Conservation (phyloP, 1,139 yeast species). For the Pichia sp. region DNA sequence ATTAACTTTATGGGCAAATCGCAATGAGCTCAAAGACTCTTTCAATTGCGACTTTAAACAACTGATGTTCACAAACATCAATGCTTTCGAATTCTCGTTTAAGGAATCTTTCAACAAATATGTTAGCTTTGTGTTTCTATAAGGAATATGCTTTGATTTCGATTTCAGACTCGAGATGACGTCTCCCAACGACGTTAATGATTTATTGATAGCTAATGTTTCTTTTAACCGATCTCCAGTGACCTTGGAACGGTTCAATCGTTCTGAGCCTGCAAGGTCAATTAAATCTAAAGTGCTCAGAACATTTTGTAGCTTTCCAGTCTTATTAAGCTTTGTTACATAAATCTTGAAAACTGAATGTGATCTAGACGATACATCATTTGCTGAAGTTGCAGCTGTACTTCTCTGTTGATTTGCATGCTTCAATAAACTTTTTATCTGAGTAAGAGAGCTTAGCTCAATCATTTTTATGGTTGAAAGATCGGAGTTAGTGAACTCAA, state of each 20-base stretch:
- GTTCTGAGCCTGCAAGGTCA: conserved; percentile 88
- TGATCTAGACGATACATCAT: conserved; percentile 67
- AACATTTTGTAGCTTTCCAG: neutral
- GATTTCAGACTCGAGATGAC: conserved; percentile 65
- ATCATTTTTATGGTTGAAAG: conserved; percentile 49
- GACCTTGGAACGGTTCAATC: conserved; percentile 69
- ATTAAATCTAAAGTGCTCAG: conserved; percentile 72
- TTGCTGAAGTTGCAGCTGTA: conserved; percentile 76
- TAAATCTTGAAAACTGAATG: conserved; percentile 67
- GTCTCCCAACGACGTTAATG: conserved; percentile 84
- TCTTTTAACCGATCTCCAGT: conserved; percentile 78
- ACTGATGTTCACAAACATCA: conserved; percentile 90
- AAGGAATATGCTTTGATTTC: conserved; percentile 39
- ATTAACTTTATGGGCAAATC: conserved; percentile 85
- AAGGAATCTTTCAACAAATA: conserved; percentile 77
- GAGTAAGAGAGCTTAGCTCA: conserved; percentile 35
- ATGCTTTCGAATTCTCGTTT: conserved; percentile 79
- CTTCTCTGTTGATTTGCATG: conserved; percentile 58
- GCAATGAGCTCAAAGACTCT: conserved; percentile 76
- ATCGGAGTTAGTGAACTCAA: conserved; percentile 39
- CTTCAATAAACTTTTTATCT: conserved; percentile 45
- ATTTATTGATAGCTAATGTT: conserved; percentile 84
- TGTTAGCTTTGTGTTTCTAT: conserved; percentile 59
- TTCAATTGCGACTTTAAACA: conserved; percentile 55
- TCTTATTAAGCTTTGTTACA: conserved; percentile 27